A percentile compares a stretch with the other conserved stretches of the same genome.
Conservation (phyloP, 2,329 filamentous ascomycete genomes). For the Penicillium brasilianum region DNA sequence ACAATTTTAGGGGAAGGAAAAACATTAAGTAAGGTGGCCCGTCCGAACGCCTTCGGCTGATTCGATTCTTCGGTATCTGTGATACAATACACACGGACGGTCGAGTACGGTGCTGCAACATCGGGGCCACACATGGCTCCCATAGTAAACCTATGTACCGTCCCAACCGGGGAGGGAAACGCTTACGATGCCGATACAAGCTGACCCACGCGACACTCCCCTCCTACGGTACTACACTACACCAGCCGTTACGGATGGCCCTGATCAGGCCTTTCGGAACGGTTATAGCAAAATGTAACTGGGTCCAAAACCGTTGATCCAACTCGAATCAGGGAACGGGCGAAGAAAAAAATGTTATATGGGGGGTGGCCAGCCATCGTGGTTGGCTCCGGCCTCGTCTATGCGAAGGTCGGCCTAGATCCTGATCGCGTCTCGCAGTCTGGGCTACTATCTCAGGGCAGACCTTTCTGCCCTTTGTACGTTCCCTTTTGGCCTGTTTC, state of each 20-base stretch:
- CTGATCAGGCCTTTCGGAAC: neutral
- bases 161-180: neutral
- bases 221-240: neutral
- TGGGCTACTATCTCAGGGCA: slow-evolving; percentile 3
- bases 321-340: slow-evolving; percentile 6
- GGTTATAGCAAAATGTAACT: slow-evolving; percentile 7
- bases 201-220: slow-evolving; percentile 3
- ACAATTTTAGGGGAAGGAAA: slow-evolving; percentile 38
- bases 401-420: slow-evolving; percentile 4
- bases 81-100: no score
- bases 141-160: no score
- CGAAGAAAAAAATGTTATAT: neutral
- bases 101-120: no score
- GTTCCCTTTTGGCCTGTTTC: neutral
- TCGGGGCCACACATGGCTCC: no score
- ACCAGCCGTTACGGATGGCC: neutral
- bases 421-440: neutral
- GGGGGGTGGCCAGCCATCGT: slow-evolving; percentile 7
- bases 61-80: neutral
- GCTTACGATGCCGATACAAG: neutral
- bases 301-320: slow-evolving; percentile 2
- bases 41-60: slow-evolving; percentile 2
- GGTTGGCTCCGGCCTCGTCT: slow-evolving; percentile 6
- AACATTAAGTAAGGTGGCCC: slow-evolving; percentile 22
- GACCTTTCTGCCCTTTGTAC: neutral